Base-by-base conservation (phyloP, 1,284 basidiomycete species). In the Pisolithus thermaeus region DNA sequence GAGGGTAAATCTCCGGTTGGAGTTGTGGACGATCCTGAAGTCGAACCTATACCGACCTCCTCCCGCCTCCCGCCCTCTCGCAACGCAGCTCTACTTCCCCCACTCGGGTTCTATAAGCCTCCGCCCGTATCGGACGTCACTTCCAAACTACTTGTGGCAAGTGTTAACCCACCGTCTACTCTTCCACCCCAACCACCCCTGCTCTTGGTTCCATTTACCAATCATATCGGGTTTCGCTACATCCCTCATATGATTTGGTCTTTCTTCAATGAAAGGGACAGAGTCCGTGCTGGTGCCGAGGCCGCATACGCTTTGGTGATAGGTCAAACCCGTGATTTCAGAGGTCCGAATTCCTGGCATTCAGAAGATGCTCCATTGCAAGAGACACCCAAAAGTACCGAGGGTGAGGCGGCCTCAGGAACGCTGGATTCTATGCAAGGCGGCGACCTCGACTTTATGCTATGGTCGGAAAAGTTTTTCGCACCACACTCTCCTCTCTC, bases 161-260 rank as follows among this genome's bases (percentile, higher is more conserved):
- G 64, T 40, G 65, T 81, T 58, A 63, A 70, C 0, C 76, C 80
- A 3, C 87, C 89, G 2, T 56, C 73, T 2, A 64, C 69, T 6
- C 79, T 97, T 46, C 90, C 92, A 2, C 75, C 80, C 0, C 84
- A 89, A 48, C 89, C 95, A 0, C 89, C 95, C 2, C 73, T 97
- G 52, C 80, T 95, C 47, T 79, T 97, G 51, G 84, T 97, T 32
- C 82, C 90, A n/a, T 97, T 91, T 71, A 78, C 80, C 50, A 88
- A 96, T 63, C 78, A 89, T 59, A 80, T 97, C 51, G 95, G 96
- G 14, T 83, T 97, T 69, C 78, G 76, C 38, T 90, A 92, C 63
- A 86, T 97, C 55, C 94, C 95, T 4, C 71, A 81, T 57, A 95
- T 97, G 87, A 81, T 97, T 51, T 86, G 83, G 77, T 87, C 87